Base-by-base conservation (phyloP, 108 stramenopile genomes). In the Nitzschia sp. region DNA sequence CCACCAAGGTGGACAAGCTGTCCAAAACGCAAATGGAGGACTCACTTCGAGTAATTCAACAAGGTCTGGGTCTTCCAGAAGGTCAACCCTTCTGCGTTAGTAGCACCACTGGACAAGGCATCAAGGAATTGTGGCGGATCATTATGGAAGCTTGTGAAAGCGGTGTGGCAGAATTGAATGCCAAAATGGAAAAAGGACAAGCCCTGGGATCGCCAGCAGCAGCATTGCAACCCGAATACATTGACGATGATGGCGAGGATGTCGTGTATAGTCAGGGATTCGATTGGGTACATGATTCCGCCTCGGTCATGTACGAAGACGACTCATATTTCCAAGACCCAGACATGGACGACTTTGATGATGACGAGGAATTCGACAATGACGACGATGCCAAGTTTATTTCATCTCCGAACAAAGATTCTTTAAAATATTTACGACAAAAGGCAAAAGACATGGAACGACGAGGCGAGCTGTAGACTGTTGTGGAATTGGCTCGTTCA, bases 1-100 rank as follows among this genome's bases (percentile, higher is more conserved):
- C 95, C 18, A 95, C 94, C 23, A 93, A 97, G 68, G 75, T 85
- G 2, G 97, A 98, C 76, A 98, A 98, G 72, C 69, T 96, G 19
- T 81, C 80, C 21, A 36, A 55, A 3, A 78, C 58, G 60, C 80
- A 82, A 54, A 63, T 74, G 23, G 78, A 77, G 49, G 28, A 79
- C 6, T 66, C 79, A 27, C 67, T 91, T 64, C 54, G 70, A 30
- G 66, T 56, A 26, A 84, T 94, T 53, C 76, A 80, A 34, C 62
- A 82, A 8, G 86, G 80, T 56, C 57, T 94, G 21, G 93, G 88
- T 3, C 64, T 94, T 30, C 93, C 93, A 0, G 83, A 91, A 48
- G 87, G 87, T 1, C 93, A 94, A 64, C 93, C 93, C 18, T 57
- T 94, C 11, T 62, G 76, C 49, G 82, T 91, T 3, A 87, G 86